Conservation (phyloP, 2,329 filamentous ascomycete species). For the Clonostachys sp. region DNA sequence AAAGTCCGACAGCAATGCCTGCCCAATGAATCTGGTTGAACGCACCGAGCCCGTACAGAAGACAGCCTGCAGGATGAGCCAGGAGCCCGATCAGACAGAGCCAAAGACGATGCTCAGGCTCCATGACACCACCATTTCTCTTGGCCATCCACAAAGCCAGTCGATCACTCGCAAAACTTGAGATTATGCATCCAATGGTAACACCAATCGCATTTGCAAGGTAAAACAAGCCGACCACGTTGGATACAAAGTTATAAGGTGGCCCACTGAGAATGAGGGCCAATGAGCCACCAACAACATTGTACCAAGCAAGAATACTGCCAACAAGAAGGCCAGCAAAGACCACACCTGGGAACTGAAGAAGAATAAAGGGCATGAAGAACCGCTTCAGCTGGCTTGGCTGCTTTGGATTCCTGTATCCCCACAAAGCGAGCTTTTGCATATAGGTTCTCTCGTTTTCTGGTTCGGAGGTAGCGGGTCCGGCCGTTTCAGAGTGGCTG, state of each 20-base stretch:
- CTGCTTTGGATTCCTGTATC: too few relatives aligned
- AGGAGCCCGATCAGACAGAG: too few relatives aligned
- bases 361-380: too few relatives aligned
- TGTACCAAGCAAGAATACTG: conserved; percentile 14
- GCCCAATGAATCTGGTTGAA: too few relatives aligned
- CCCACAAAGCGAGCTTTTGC: too few relatives aligned
- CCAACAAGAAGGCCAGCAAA: conserved; percentile 13
- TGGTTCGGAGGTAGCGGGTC: too few relatives aligned
- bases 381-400: too few relatives aligned
- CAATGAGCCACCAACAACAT: conserved; percentile 11
- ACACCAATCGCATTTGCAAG: conserved; percentile 1
- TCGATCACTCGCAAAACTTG: conserved; percentile 11
- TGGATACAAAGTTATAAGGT: conserved; percentile 14
- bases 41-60: too few relatives aligned
- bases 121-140: conserved; percentile 13
- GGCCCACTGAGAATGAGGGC: conserved; percentile 12
- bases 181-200: conserved; percentile 12
- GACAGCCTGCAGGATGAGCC: too few relatives aligned
- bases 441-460: too few relatives aligned
- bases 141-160: conserved; percentile 10
- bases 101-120: conserved; percentile 14
- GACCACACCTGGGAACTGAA: conserved; percentile 1
- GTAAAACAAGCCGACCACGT: conserved; percentile 11
- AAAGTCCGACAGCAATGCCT: too few relatives aligned
- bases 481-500: too few relatives aligned